Conservation (phyloP, 2,329 filamentous ascomycete genomes). For the Stagonosporopsis cucurbitacearum region DNA sequence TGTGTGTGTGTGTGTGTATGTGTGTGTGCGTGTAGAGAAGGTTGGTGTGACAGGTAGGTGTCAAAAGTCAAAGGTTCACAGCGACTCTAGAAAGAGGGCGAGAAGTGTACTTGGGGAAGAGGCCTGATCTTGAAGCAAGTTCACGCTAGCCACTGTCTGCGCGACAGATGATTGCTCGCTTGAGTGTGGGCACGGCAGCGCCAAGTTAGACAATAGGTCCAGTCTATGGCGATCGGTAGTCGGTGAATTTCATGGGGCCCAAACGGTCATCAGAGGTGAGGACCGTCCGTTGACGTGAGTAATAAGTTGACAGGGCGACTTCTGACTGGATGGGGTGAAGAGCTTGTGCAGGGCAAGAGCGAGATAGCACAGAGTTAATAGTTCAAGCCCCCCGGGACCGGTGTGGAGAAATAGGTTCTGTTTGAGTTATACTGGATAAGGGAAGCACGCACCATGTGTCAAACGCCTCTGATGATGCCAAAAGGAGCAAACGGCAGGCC, state of each 20-base stretch:
- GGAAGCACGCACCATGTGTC: conserved; percentile 46
- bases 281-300: conserved; percentile 12
- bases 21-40: not conserved
- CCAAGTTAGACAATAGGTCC: conserved; percentile 33
- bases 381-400: conserved; percentile 29
- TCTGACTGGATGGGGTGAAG: conserved; percentile 22
- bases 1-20: too few relatives aligned
- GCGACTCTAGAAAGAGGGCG: not conserved
- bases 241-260: conserved; percentile 25
- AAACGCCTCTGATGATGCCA: conserved; percentile 28
- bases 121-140: conserved; percentile 20
- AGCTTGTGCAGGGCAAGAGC: conserved; percentile 23
- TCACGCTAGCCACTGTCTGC: conserved; percentile 20
- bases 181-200: conserved; percentile 31
- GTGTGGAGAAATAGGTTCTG: conserved; percentile 39
- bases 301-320: conserved; percentile 20
- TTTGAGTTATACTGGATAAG: conserved; percentile 32
- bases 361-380: conserved; percentile 17
- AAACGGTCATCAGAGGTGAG: conserved; percentile 17
- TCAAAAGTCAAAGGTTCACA: not conserved
- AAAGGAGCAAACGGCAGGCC: conserved; percentile 37
- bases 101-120: conserved; percentile 3
- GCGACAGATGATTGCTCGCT: conserved; percentile 25
- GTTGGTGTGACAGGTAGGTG: not conserved
- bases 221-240: conserved; percentile 32